Evolutionary conservation across 495 filamentous ascomycete genomes (phyloP), one percentile per base, ranked within the genome.

Genomic region (Aspergillus panamensis): DNA sequence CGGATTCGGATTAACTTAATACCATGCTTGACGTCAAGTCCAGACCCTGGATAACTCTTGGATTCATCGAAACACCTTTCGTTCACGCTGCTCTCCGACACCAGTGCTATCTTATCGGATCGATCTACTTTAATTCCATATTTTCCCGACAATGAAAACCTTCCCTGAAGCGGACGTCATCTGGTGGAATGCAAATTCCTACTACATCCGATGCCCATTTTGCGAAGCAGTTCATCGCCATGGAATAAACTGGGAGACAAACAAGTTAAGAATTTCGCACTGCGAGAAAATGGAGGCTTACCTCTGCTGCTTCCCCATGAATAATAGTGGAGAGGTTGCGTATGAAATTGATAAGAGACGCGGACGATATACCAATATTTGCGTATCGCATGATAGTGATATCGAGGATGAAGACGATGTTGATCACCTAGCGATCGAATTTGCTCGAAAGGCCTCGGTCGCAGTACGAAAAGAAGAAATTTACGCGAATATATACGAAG

Each of bases 311-410:
- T 61, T 57, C 37, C 59, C 59, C 20, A 6, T 60, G 33, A 60
- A 51, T 50, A 32, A 55, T 42, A 19, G 51, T 17, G 44, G 49
- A 6, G 16, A 62, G 42, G 57, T 49, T 19, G 57, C 52, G 25
- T 63, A 63, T 45, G 61, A 63, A 53, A 63, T 63, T 33, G 57
- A 63, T n/a, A 63, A 63, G 39, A 40, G 8, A 37, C 30, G 44
- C 51, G 55, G 21, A 40, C 51, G 55, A 19, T 62, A 51, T 55
- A 45, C 39, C 29, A 58, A 62, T 53, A 62, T 57, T 51, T 55
- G 52, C 17, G 44, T 51, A 51, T 20, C 47, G 16, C 51, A 49
- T 48, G 48, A 57, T 17, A 48, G 20, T 31, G 42, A 25, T 43
- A 32, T 25, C 10, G 50, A 59, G 57, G 21, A 48, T 10, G 44